These are phyloP conservation scores for Fistulinella prunicolor DNA, from an alignment of 768 basidiomycete genomes.

Conservation along the genomic window DNA sequence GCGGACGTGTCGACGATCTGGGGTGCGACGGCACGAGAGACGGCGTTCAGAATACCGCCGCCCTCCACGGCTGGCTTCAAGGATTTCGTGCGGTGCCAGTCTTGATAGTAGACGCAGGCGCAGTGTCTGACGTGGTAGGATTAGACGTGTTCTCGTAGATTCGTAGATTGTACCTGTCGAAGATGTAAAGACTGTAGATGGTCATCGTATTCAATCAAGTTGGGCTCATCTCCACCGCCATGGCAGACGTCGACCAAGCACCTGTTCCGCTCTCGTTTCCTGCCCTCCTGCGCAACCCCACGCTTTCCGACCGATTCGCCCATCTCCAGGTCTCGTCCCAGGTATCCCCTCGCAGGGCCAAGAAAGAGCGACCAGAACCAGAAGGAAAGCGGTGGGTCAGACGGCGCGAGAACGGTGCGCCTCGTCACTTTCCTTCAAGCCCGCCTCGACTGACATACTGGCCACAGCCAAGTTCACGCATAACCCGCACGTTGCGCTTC, in stretches of 20 bases:
- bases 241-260: conserved; percentile 5
- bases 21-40: conserved; percentile 64
- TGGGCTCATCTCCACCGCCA: too few species aligned
- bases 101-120: conserved; percentile 90
- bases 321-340: too few species aligned
- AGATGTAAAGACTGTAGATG: conserved; percentile 91
- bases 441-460: conserved; percentile 1
- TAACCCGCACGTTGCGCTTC: conserved; percentile 70
- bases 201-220: too few species aligned
- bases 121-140: conserved; percentile 92
- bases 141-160: too few species aligned
- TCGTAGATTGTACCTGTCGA: conserved; percentile 87
- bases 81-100: conserved; percentile 82
- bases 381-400: conserved; percentile 78
- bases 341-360: too few species aligned
- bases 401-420: conserved; percentile 73
- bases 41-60: conserved; percentile 72
- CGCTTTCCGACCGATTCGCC: too few species aligned
- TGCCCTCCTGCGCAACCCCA: too few species aligned
- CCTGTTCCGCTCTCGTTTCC: too few species aligned
- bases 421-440: not conserved
- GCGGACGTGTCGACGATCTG: conserved; percentile 31
- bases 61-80: conserved; percentile 71
- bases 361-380: too few species aligned
- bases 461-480: conserved; percentile 61